Percentiles rank a stretch among this genome's conserved stretches.
Conservation (phyloP, 345 rosid species). For the Durio zibethinus region DNA sequence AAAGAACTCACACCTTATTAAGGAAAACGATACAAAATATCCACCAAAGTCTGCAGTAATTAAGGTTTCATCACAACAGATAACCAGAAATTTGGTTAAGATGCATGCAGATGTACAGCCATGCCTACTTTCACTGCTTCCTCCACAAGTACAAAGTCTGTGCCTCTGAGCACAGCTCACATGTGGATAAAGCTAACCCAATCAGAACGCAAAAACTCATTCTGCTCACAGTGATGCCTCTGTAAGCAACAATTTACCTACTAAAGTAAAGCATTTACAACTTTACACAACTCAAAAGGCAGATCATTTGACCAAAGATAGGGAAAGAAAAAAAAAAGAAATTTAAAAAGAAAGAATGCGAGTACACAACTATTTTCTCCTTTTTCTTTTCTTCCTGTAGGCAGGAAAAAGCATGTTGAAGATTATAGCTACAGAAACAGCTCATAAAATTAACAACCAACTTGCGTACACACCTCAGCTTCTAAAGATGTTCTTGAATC, state of each 20-base stretch:
- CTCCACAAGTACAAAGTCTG: neutral
- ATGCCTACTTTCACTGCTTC: slow-evolving; percentile 3
- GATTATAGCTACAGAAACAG: neutral
- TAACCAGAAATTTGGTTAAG: neutral
- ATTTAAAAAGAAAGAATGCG: neutral
- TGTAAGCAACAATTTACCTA: neutral
- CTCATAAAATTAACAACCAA: slow-evolving; percentile 3
- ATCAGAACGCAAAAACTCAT: neutral
- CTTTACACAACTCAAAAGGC: neutral
- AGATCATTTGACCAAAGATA: neutral
- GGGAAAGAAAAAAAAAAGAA: neutral
- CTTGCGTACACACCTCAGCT: slow-evolving; percentile 67
- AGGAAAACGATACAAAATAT: neutral
- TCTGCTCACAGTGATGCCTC: neutral
- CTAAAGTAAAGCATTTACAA: neutral
- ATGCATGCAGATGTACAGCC: neutral
- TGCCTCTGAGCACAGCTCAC: neutral
- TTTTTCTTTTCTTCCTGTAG: neutral
- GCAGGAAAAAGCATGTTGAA: neutral
- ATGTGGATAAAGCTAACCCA: neutral
- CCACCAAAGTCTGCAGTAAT: neutral
- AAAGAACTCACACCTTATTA: neutral
- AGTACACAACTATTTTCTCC: neutral
- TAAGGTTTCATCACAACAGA: neutral
- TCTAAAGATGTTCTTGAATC: slow-evolving; percentile 90